Evolutionary conservation across 495 filamentous ascomycete species (phyloP).

Genomic region (Lentithecium fluviatile): DNA sequence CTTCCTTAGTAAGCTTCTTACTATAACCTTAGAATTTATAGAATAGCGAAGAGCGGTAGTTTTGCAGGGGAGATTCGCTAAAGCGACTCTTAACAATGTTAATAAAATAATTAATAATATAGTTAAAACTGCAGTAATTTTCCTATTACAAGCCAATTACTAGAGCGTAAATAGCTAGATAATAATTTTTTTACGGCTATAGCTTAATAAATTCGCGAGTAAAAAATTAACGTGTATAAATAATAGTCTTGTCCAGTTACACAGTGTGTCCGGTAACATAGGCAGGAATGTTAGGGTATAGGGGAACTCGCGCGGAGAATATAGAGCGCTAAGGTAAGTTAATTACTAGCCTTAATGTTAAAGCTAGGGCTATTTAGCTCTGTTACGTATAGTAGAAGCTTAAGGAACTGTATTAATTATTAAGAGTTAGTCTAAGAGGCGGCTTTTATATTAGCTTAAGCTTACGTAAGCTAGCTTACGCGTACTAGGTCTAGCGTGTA

Average conservation of each 20-base stretch:
- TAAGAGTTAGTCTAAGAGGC: too few relatives aligned
- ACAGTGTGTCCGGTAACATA: neutral
- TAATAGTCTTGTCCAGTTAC: constrained; percentile 6
- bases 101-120: constrained; percentile 7
- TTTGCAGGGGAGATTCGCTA: constrained; percentile 6
- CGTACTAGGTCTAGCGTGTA: too few relatives aligned
- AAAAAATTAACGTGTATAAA: constrained; percentile 10
- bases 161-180: constrained; percentile 4
- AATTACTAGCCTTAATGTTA: too few relatives aligned
- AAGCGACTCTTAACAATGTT: neutral
- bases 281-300: too few relatives aligned
- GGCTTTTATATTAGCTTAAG: too few relatives aligned
- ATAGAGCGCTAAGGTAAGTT: too few relatives aligned
- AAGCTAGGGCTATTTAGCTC: too few relatives aligned
- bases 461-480: too few relatives aligned
- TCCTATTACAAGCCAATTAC: constrained; percentile 6
- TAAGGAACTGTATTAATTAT: too few relatives aligned
- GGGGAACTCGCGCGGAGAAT: too few relatives aligned
- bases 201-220: neutral
- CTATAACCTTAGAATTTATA: constrained; percentile 2
- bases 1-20: constrained; percentile 2
- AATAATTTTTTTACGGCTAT: constrained; percentile 1
- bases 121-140: constrained; percentile 11
- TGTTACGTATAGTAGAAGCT: too few relatives aligned
- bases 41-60: neutral